Evolutionary conservation across 2,329 filamentous ascomycete genomes (phyloP), one percentile per base, ranked within the genome.

Genomic region (Verticillium zaregamsianum): DNA sequence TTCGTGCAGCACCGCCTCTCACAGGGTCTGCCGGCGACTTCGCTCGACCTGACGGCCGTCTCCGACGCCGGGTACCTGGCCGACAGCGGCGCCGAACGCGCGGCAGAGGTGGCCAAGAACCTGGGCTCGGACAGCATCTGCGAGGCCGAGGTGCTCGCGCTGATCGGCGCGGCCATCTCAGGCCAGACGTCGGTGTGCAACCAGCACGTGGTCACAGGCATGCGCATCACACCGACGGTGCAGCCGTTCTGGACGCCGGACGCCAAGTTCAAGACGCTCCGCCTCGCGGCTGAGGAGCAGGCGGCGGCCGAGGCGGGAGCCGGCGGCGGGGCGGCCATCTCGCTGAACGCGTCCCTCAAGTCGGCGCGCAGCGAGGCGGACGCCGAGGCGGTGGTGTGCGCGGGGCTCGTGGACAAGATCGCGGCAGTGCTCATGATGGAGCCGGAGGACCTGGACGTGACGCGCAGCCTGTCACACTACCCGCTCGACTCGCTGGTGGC

Each of bases 231-330:
- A 25, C 75, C 76, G 6, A 72, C 72, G 3, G 72, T 76, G 66
- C 71, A 78, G 58, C 82, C 82, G 0, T 86, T 84, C 73, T 86
- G 83, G 79, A 79, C 78, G 3, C 69, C 76, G 2, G 84, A 87
- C 57, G 80, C 79, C 59, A 85, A 83, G 68, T 86, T 86, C 71
- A 78, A 79, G 61, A 74, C 78, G 35, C 74, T 86, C 31, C 77
- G 78, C 14, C 70, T 78, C 62, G 72, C 74, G 0, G 73, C 77
- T 3, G 75, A 78, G 55, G 72, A 71, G 8, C 75, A 74, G 1
- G 73, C 76, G 9, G 76, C 72, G 0, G 73, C 73, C 11, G 72
- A 72, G 39, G 70, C 74, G 15, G 68, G 71, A 15, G 67, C 65
- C 15, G 62, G 64, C 23, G 65, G 64, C 40, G 64, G 61, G 12